Base-by-base conservation (phyloP, 2,329 filamentous ascomycete genomes). In the Aspergillus sclerotialis region DNA sequence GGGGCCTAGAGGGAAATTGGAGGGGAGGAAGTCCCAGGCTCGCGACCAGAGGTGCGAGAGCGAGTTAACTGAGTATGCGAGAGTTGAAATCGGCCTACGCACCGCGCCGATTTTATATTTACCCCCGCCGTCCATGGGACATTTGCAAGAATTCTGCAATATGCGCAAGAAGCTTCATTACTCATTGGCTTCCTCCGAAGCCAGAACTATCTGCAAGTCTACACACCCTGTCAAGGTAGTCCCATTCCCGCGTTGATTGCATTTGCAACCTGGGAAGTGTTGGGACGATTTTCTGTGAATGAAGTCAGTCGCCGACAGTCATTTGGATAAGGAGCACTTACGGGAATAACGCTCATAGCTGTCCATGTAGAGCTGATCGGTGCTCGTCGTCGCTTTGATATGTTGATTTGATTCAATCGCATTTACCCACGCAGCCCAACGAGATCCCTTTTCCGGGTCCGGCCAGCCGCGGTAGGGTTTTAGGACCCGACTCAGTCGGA, bases 11-110 rank as follows among this genome's bases (percentile, higher is more conserved):
- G 54, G 73, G 75, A 30, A 84, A 72, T 54, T 84, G 84, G 38
- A 74, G 82, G n/a, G n/a, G n/a, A 51, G 84, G 81, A 36, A 86
- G 86, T 0, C 88, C 88, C 61, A 84, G 82, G 23, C 89, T 92
- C 53, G 74, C 72, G 30, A 69, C 68, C 42, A 73, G 84, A 50
- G 82, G 82, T 43, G 72, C 68, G n/a, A 70, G 48, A 43, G 47
- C 43, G 29, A 44, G 44, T 38, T 59, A 55, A 45, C 19, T 48
- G 50, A 35, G 36, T 31, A 28, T 28, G 7, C 13, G 26, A 12
- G 13, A 28, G 13, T 28, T 28, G 13, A n/a, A 28, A 14, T n/a
- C 13, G 10, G 26, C 7, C 10, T 12, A 28, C 26, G 26, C 10
- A 14, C n/a, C 23, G 23, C 23, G 8, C 23, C 8, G 23, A n/a